Conservation (phyloP, 805 yeast species). For the Saccharomycopsis fibuligera region DNA sequence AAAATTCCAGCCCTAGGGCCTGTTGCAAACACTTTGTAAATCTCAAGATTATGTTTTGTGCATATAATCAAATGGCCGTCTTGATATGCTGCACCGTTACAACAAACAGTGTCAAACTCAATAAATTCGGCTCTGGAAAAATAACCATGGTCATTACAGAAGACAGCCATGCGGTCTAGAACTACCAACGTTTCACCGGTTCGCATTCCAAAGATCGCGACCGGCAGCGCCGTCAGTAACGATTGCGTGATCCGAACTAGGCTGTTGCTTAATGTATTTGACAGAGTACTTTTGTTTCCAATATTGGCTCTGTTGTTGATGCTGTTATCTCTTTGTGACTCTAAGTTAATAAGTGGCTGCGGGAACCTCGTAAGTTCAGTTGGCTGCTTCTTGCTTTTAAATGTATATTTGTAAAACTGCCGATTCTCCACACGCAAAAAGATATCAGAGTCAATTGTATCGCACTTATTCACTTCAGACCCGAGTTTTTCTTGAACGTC, state of each 20-base stretch:
- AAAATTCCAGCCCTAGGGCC: conserved; percentile 1
- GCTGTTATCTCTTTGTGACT: no score
- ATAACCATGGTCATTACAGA: conserved; percentile 2
- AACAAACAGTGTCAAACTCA: not conserved
- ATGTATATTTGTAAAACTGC: no score
- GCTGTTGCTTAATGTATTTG: no score
- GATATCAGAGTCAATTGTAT: no score
- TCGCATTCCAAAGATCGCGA: not conserved
- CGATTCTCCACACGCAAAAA: no score
- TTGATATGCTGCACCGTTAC: conserved; percentile 2
- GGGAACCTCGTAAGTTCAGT: no score
- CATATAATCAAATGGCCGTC: conserved; percentile 1
- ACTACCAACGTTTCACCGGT: conserved; percentile 5
- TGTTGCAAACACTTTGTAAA: not conserved
- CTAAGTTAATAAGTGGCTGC: no score
- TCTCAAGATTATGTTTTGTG: conserved; percentile 1
- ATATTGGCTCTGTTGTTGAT: not conserved
- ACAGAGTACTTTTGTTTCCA: no score
- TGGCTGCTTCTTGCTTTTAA: no score
- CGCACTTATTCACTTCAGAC: no score
- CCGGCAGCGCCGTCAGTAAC: not conserved
- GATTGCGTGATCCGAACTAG: not conserved
- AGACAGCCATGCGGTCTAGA: conserved; percentile 1
- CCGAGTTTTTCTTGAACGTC: no score
- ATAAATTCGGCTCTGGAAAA: conserved; percentile 5